Base-by-base conservation (phyloP, 805 yeast genomes). In the Hanseniaspora vineae region DNA sequence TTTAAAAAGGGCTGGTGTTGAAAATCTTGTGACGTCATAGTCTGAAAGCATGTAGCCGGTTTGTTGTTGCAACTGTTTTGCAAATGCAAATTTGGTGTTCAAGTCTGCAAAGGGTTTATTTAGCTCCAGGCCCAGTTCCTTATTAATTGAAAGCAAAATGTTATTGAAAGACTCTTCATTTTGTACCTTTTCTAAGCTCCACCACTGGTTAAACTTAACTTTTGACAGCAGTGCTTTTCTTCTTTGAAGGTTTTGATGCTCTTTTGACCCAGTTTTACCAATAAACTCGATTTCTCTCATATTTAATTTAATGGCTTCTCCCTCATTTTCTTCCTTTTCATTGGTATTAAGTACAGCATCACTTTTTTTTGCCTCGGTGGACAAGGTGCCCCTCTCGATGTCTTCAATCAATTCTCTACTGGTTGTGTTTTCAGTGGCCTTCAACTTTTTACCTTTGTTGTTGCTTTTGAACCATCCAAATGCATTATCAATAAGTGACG, bases 1-100 rank as follows among this genome's bases (percentile, higher is more conserved):
- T 19, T 56, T 58, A 40, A 66, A 59, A 3, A 56, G 55, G 6
- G 46, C 17, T 12, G 66, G 69, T 3, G 61, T 58, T 11, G 50
- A 47, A 12, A 66, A 52, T 35, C 58, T 55, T 2, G 71, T 66
- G 8, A 68, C 48, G 31, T 58, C 52, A 45, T 55, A 62, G 50
- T 69, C 74, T 18, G 74, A 66, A 14, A 69, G 59, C 29, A 61
- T 35, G 47, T 58, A 58, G 15, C 74, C 74, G 17, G 72, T 58
- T 31, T 58, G 47, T 10, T 62, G 46, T 54, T 69, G 74, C 14
- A 69, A 46, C 18, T 46, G 35, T 46, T 60, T 64, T 5, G 66
- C 55, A 45, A 66, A 58, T n/a, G 60, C 54, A 49, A 69, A 69
- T 49, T 68, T 66, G 4, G 57, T 45, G n/a, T 53, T 49, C 37